Evolutionary conservation across 2,329 filamentous ascomycete species (phyloP), one percentile per base, ranked within the genome.

Genomic region (Botrytis paeoniae): DNA sequence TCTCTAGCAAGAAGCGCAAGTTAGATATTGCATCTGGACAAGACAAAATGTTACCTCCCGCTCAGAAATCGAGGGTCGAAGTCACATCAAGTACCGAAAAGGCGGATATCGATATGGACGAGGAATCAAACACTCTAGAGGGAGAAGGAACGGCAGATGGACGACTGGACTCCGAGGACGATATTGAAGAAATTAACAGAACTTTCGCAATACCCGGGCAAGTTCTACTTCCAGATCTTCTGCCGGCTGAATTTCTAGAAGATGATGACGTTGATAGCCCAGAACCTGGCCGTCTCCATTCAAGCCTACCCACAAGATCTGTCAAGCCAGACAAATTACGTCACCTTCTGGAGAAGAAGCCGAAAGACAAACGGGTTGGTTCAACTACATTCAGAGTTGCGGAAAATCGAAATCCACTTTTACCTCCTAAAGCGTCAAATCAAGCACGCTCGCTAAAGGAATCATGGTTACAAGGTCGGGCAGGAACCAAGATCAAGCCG

Each of bases 191-290:
- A 35, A 60, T 63, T 45, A 35, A 35, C 43, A 32, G 64, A 20
- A 72, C 64, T 14, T 74, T 48, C 18, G 48, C 71, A n/a, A 37
- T 59, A 4, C 57, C 39, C 25, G 64, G 69, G 29, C 59, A 69
- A 29, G 48, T 65, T 25, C 62, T 64, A 10, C 75, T 81, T 6
- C 80, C 80, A 41, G 75, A 78, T 25, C 73, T 79, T 18, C 75
- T 81, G 10, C 80, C 80, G 1, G 73, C 71, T 6, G 79, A 80
- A 64, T 79, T 76, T 54, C 73, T 81, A 3, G 76, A 80, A 64
- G 80, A 81, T 41, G 74, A 75, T 32, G 75, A 77, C 2, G 51
- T 69, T 9, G 71, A 74, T 62, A 75, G 73, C 6, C 25, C 51
- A 22, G 64, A 74, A 59, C 35, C 64, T 18, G 37, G 14, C 0